phyloP scores from a whole-genome alignment of 306 rosid genomes.

The Cicer yamashitae region DNA sequence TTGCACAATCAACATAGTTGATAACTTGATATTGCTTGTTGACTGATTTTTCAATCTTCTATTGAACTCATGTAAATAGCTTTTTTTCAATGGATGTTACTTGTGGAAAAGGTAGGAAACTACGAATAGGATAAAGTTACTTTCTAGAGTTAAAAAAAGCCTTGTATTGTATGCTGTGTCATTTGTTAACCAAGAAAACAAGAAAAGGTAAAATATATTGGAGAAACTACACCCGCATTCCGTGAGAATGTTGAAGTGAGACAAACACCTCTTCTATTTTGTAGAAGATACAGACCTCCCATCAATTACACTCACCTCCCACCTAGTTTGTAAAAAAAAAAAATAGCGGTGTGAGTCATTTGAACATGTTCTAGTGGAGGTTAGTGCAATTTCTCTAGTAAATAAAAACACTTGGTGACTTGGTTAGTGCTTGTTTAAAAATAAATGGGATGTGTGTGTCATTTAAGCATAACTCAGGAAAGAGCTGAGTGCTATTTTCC shows the following conservation, averaged over 20 bases:
- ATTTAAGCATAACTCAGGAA: not conserved
- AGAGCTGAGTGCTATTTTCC: too few relatives aligned
- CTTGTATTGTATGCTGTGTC: not conserved
- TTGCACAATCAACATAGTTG: constrained; percentile 3
- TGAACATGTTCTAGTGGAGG: not conserved
- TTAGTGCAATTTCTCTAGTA: not conserved
- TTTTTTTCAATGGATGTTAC: not conserved
- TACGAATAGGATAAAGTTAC: constrained; percentile 6
- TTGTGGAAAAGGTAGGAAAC: not conserved
- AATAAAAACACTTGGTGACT: not conserved
- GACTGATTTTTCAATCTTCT: constrained; percentile 10
- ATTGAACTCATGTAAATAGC: not conserved
- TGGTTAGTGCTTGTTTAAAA: not conserved
- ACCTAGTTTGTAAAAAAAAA: not conserved
- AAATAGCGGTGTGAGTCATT: not conserved
- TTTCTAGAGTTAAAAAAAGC: not conserved
- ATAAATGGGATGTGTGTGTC: not conserved
- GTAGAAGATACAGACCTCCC: too few relatives aligned
- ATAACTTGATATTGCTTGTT: constrained; percentile 6
- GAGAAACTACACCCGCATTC: not conserved
- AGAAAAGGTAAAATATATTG: not conserved
- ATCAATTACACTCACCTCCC: not conserved
- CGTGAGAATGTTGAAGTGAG: too few relatives aligned
- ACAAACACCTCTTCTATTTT: too few relatives aligned
- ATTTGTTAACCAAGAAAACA: not conserved